These are phyloP conservation scores for Oehlia diaphana DNA, from an alignment of 192 early-diverging fungal species.

Conservation along the genomic window DNA sequence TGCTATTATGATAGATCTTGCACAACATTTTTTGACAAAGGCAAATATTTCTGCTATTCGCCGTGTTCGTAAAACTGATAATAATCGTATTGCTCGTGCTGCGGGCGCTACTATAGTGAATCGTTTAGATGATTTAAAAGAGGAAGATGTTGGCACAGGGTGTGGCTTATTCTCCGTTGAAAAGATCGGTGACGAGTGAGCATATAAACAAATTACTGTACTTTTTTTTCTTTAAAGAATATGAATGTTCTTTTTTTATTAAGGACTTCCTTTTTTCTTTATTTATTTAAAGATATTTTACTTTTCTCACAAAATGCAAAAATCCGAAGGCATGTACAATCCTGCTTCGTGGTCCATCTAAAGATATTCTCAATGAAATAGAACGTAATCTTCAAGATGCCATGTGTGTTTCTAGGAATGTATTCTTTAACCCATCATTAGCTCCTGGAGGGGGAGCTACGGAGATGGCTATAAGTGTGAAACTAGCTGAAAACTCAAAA, in stretches of 20 bases:
- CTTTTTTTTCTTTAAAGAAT: background rate
- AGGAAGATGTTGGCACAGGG: slow-evolving; percentile 88
- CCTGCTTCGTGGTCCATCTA: slow-evolving; percentile 93
- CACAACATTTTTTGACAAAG: slow-evolving; percentile 98
- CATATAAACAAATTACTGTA: background rate
- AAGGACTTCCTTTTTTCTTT: slow-evolving; percentile 6
- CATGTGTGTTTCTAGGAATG: slow-evolving; percentile 98
- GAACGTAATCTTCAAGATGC: slow-evolving; percentile 99
- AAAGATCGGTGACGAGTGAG: slow-evolving; percentile 96
- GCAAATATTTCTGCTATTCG: slow-evolving; percentile 97
- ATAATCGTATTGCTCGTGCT: slow-evolving; percentile 98
- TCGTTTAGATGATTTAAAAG: slow-evolving; percentile 95
- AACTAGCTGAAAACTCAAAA: slow-evolving; percentile 87
- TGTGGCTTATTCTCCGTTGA: slow-evolving; percentile 94
- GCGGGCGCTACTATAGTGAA: slow-evolving; percentile 96
- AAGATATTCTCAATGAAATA: slow-evolving; percentile 97
- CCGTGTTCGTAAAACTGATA: slow-evolving; percentile 97
- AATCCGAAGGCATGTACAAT: slow-evolving; percentile 99
- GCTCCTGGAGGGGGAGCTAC: slow-evolving; percentile 97
- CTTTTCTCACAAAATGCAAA: slow-evolving; percentile 90
- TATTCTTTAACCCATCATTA: slow-evolving; percentile 91
- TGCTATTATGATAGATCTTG: slow-evolving; percentile 65
- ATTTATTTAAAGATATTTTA: slow-evolving; percentile 73
- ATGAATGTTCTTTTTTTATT: background rate
- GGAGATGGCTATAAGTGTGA: slow-evolving; percentile 95